Evolutionary conservation across 768 basidiomycete genomes (phyloP), one percentile per base, ranked within the genome.

Genomic region (Boletus tylopilopsis): DNA sequence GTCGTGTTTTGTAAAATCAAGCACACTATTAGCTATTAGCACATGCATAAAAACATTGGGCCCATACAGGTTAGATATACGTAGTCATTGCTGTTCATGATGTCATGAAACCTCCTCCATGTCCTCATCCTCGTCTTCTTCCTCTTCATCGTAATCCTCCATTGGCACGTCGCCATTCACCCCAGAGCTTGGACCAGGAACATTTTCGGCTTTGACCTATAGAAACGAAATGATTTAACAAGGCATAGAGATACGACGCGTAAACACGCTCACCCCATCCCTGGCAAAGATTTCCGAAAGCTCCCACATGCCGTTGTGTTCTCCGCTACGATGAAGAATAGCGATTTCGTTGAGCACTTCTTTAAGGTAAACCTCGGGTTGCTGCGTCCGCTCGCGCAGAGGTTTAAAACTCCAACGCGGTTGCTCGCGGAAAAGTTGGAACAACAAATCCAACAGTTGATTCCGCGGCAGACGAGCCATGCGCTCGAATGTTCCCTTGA

Each of bases 401-500:
- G 79, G 71, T 55, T 84, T 85, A 64, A 93, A 83, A 50, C 80
- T 74, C 93, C 93, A 97, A 43, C 82, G 83, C n/a, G 84, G 79
- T 37, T 78, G 78, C 52, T 91, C 83, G 51, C 80, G 78, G 74
- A 94, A 97, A 6, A 84, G 73, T 2, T 70, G 58, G 69, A 94
- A 94, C 35, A 96, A 76, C 47, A 85, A 71, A 66, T 96, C 91
- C 66, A 92, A 76, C 8, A 96, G 78, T 62, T 94, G 87, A 70
- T 92, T 87, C 47, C 86, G 78, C 6, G 91, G 90, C 70, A 96
- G 84, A 64, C 94, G 89, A n/a, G 88, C 85, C 81, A 90, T 87
- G 57, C 89, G 87, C 68, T 94, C 90, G 71, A 87, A 87, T 13
- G 79, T 72, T 24, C 85, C 85, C 57, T 89, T 88, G 16, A 75